Percentiles rank a stretch among this genome's conserved stretches.
Evolutionary conservation across 371 early-diverging fungal genomes (phyloP).

Genomic region (Lichtheimia ramosa): DNA sequence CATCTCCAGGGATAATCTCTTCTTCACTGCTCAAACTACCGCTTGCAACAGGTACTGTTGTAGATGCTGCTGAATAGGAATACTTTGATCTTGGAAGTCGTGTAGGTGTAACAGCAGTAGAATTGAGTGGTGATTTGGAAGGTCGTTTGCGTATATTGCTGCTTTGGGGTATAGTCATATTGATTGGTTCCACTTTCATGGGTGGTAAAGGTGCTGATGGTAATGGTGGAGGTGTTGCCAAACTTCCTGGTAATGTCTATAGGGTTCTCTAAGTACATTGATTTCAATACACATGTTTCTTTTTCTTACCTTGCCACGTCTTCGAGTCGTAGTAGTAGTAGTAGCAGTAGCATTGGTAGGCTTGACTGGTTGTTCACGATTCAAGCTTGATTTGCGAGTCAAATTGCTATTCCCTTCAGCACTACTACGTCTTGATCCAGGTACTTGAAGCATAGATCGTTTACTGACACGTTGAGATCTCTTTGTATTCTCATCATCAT

Average conservation of each 20-base stretch:
- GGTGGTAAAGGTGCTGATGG: constrained; percentile 45
- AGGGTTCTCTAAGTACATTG: no score
- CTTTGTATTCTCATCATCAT: neutral
- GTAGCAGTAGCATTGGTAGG: constrained; percentile 5
- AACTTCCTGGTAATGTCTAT: constrained; percentile 49
- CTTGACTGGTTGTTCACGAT: no score
- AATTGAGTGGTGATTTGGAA: constrained; percentile 11
- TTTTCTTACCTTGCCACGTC: constrained; percentile 15
- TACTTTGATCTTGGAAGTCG: constrained; percentile 13
- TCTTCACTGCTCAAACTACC: constrained; percentile 22
- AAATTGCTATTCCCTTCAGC: no score
- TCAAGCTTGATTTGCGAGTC: no score
- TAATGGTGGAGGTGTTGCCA: constrained; percentile 35
- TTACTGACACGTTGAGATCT: no score
- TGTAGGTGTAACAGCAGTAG: constrained; percentile 22
- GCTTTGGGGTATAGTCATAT: constrained; percentile 20
- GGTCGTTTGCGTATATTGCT: constrained; percentile 3
- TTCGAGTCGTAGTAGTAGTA: constrained; percentile 6
- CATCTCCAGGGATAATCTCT: constrained; percentile 9
- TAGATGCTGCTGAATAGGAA: constrained; percentile 3
- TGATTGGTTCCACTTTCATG: constrained; percentile 51
- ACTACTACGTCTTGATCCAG: no score
- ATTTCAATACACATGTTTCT: no score
- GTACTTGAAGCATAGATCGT: no score
- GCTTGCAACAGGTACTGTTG: neutral